Base-by-base conservation (phyloP, 768 basidiomycete genomes). In the Mycena leptocephala region DNA sequence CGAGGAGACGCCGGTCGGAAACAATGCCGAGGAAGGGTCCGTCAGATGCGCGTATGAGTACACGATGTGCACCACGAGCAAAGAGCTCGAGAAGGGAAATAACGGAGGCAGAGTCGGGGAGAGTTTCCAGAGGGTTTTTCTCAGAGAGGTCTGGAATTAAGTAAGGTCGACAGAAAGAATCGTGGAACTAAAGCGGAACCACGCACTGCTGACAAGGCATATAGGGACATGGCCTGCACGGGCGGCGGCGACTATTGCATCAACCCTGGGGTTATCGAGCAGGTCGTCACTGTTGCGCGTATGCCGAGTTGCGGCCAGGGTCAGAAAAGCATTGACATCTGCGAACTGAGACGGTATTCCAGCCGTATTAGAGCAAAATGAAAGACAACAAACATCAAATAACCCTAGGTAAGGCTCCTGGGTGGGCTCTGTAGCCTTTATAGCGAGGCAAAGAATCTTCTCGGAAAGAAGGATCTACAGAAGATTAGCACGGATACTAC, bases 251-350 rank as follows among this genome's bases (percentile, higher is more conserved):
- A 96, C 88, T 70, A 96, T 96, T 70, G 93, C 90, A 74, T 92
- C 89, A 28, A 92, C 88, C 3, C 93, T 91, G 1, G 90, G 84
- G 76, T 93, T 90, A 7, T 89, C 91, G 37, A 88, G 87, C 22
- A 94, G 82, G 62, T 93, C 90, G n/a, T 93, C 92, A 0, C 89
- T 87, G 28, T 86, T 83, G 48, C 94, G 87, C 4, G 93, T 94
- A 80, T 96, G 95, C 56, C 93, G 87, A 5, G 94, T 96, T 9
- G 95, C 95, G 13, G 95, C 95, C 58, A 96, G 86, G 4, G 94
- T 95, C 74, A 96, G 84, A 81, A 96, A 96, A n/a, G 95, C 94
- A 81, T 96, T 96, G 14, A 96, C 94, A 81, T 96, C 95, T 22
- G 95, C 93, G 79, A 91, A 96, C 95, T 96, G 63, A 41, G 28